Evolutionary conservation across 83 land plant species (phyloP).

Genomic region (Larix sibirica): DNA sequence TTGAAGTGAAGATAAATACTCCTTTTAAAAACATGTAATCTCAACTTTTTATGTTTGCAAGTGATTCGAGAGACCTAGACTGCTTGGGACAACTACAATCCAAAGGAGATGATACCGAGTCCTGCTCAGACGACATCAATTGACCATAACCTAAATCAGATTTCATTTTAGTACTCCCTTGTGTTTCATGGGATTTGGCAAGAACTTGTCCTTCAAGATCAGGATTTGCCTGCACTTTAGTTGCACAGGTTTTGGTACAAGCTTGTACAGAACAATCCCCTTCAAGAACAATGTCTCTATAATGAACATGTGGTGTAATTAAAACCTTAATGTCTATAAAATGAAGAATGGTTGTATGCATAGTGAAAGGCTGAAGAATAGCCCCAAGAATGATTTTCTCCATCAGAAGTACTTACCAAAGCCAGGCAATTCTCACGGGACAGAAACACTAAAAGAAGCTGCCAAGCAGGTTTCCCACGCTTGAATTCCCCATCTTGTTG

Average conservation of each 20-base stretch:
- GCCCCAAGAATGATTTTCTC: conserved; percentile 29
- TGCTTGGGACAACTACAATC: background rate
- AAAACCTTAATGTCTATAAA: background rate
- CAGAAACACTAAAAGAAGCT: conserved; percentile 50
- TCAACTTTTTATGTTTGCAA: conserved; percentile 19
- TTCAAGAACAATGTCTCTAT: conserved; percentile 15
- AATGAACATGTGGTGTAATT: background rate
- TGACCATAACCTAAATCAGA: background rate
- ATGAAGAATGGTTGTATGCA: conserved; percentile 39
- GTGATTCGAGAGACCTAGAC: background rate
- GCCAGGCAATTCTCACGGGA: conserved; percentile 27
- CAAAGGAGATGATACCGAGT: background rate
- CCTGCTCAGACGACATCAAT: background rate
- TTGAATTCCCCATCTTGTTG: conserved; percentile 20
- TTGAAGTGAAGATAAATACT: conserved; percentile 10
- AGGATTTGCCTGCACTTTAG: background rate
- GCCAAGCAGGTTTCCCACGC: conserved; percentile 39
- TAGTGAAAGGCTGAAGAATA: conserved; percentile 47
- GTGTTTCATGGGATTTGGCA: background rate
- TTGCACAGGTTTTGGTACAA: too few relatives aligned
- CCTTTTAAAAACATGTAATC: conserved; percentile 13
- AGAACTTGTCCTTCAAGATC: background rate
- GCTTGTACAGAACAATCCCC: background rate
- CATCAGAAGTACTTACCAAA: conserved; percentile 40
- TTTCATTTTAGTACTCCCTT: background rate